Evolutionary conservation across 805 yeast species (phyloP), one percentile per base, ranked within the genome.

Genomic region (Myxozyma sirexii): DNA sequence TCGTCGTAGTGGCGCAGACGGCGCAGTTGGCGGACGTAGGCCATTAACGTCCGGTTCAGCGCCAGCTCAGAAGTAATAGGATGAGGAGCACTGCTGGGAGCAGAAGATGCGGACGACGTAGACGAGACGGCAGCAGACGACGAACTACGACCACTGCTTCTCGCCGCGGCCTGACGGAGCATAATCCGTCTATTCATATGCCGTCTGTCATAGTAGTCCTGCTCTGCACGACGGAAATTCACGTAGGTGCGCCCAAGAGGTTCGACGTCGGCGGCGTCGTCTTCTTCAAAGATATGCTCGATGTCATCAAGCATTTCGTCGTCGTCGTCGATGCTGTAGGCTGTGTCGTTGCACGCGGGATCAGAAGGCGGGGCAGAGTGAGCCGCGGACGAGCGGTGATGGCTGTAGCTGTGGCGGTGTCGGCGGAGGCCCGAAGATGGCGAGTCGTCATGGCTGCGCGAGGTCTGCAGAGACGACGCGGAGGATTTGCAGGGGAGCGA

Each of bases 1-100:
- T 23, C 31, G 53, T 64, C 57, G 64, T 59, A 13, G 64, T 63
- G 31, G 71, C 68, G 23, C 67, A 57, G 33, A 68, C 67, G 51
- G 70, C 72, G 59, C 7, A 60, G 59, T 13, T 56, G 62, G 42
- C 54, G 57, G 19, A 57, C 64, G 23, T 57, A 60, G 29, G 41
- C 59, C 35, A 54, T 53, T 19, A 60, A 37, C 8, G 64, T 37
- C 37, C 59, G 43, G 51, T 57, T 60, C 19, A 56, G 54, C 24
- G 53, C 57, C 19, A 47, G 26, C 42, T 57, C 64, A 5, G 64
- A 52, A 17, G 53, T 49, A 5, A 54, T 23, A 10, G 50, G 48
- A 15, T 42, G 47, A 15, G 2, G 3, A 3, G 50, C 29, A 26
- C 31, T 21, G 21, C 39, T 19, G 39, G 35, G 19, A 7, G 1